phyloP scores from a whole-genome alignment of 116 monocot genomes.

The Posidonia oceanica region DNA sequence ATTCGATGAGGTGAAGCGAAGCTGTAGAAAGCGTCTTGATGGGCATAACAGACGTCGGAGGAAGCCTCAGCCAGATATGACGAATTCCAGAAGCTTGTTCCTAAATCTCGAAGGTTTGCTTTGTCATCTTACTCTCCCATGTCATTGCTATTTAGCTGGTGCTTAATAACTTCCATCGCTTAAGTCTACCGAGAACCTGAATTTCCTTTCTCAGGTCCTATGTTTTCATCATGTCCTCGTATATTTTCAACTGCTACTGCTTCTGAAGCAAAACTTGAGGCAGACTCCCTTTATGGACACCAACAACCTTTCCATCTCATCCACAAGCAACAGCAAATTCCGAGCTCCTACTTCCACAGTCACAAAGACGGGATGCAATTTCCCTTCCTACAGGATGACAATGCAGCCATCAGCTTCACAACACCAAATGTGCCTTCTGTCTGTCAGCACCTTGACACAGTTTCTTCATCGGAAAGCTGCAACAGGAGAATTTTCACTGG shows the following conservation, averaged over 20 bases:
- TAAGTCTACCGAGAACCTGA: too few species aligned
- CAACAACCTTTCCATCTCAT: slow-evolving; percentile 20
- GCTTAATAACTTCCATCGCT: background rate
- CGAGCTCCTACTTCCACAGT: slow-evolving; percentile 18
- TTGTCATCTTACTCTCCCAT: too few species aligned
- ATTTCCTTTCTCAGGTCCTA: slow-evolving; percentile 18
- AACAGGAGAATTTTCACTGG: slow-evolving; percentile 11
- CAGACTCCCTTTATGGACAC: slow-evolving; percentile 10
- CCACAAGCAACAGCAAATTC: slow-evolving; percentile 16
- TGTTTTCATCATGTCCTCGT: slow-evolving; percentile 29
- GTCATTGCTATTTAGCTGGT: too few species aligned
- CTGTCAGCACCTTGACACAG: slow-evolving; percentile 4
- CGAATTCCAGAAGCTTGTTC: slow-evolving; percentile 25
- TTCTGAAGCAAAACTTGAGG: slow-evolving; percentile 15
- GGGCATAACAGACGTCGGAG: slow-evolving; percentile 86
- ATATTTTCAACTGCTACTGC: slow-evolving; percentile 16
- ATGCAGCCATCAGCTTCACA: background rate
- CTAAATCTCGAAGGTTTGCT: slow-evolving; percentile 33
- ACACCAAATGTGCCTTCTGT: background rate
- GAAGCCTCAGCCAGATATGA: slow-evolving; percentile 56
- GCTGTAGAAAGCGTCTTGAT: slow-evolving; percentile 88
- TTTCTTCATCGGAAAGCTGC: slow-evolving; percentile 19
- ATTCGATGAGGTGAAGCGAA: slow-evolving; percentile 87
- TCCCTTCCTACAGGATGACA: slow-evolving; percentile 31
- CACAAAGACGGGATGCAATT: slow-evolving; percentile 41